These are phyloP conservation scores for Ceratobasidium sp. DNA, from an alignment of 1,284 basidiomycete genomes.

Conservation along the genomic window DNA sequence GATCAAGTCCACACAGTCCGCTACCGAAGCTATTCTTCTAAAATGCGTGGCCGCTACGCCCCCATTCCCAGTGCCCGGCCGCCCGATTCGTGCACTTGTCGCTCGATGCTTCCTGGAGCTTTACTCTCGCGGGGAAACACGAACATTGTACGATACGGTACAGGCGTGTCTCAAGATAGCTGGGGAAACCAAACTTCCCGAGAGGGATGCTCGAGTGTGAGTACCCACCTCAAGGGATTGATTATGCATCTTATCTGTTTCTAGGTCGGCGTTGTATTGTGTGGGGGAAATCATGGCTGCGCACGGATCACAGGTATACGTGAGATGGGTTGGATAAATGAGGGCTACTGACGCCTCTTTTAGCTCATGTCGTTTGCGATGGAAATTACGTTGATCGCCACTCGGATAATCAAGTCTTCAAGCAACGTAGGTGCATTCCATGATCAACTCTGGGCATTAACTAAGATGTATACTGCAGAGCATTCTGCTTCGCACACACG, in stretches of 20 bases:
- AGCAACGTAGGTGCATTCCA: slow-evolving; percentile 68
- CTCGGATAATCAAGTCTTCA: slow-evolving; percentile 74
- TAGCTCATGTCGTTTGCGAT: slow-evolving; percentile 96
- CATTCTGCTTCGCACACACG: slow-evolving; percentile 86
- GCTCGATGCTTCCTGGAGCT: slow-evolving; percentile 81
- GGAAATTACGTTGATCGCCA: slow-evolving; percentile 76
- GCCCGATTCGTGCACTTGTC: slow-evolving; percentile 84
- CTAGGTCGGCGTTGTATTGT: slow-evolving; percentile 81
- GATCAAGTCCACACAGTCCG: slow-evolving; percentile 72
- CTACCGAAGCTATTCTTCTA: slow-evolving; percentile 72
- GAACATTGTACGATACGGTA: slow-evolving; percentile 89
- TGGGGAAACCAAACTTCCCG: slow-evolving; percentile 74
- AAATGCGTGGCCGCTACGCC: slow-evolving; percentile 72
- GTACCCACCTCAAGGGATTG: slow-evolving; percentile 52
- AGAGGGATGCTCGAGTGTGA: slow-evolving; percentile 78
- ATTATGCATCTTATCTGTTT: slow-evolving; percentile 13
- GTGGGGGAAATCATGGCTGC: slow-evolving; percentile 89
- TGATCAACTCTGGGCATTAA: background rate
- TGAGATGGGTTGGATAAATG: slow-evolving; percentile 41
- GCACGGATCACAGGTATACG: slow-evolving; percentile 82
- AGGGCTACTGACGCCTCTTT: background rate
- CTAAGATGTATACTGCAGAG: slow-evolving; percentile 61
- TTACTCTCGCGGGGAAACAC: slow-evolving; percentile 86
- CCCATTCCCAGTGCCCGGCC: slow-evolving; percentile 81
- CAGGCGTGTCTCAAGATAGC: slow-evolving; percentile 81